Conservation (phyloP, 495 filamentous ascomycete genomes). For the Staphylotrichum tortipilum region DNA sequence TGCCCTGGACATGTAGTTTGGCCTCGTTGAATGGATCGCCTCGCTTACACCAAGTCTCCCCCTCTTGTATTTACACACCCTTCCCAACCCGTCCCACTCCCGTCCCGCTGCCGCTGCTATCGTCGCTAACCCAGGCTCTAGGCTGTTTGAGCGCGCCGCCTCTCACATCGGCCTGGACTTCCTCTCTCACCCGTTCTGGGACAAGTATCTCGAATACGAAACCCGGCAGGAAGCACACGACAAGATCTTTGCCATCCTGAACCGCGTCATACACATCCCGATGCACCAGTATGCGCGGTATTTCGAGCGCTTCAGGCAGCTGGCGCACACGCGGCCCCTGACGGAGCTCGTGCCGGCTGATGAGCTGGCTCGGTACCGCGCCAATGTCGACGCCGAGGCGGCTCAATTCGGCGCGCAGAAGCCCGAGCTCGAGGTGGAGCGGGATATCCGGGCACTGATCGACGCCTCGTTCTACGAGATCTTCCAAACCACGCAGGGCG, state of each 20-base stretch:
- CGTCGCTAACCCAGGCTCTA: conserved; percentile 52
- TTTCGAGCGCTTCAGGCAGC: conserved; percentile 79
- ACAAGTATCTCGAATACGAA: conserved; percentile 96
- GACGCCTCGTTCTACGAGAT: conserved; percentile 73
- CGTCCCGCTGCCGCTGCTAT: conserved; percentile 19
- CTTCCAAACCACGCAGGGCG: conserved; percentile 74
- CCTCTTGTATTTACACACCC: conserved; percentile 51
- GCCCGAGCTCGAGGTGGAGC: conserved; percentile 72
- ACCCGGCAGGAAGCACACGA: conserved; percentile 80
- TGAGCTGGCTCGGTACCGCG: conserved; percentile 56
- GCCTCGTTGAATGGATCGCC: conserved; percentile 42
- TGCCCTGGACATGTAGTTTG: conserved; percentile 35
- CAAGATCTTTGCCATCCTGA: conserved; percentile 77
- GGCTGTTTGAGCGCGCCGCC: conserved; percentile 89
- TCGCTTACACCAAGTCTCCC: conserved; percentile 45
- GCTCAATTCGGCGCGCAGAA: conserved; percentile 33
- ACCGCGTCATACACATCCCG: conserved; percentile 81
- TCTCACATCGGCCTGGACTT: conserved; percentile 85
- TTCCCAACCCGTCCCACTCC: conserved; percentile 36
- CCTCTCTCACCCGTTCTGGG: conserved; percentile 93
- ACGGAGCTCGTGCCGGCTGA: conserved; percentile 63
- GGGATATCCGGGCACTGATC: conserved; percentile 68
- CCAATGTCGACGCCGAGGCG: conserved; percentile 57
- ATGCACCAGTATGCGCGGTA: conserved; percentile 96
- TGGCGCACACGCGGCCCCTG: conserved; percentile 66